Base-by-base conservation (phyloP, 345 rosid genomes). In the Raphanus sativus region DNA sequence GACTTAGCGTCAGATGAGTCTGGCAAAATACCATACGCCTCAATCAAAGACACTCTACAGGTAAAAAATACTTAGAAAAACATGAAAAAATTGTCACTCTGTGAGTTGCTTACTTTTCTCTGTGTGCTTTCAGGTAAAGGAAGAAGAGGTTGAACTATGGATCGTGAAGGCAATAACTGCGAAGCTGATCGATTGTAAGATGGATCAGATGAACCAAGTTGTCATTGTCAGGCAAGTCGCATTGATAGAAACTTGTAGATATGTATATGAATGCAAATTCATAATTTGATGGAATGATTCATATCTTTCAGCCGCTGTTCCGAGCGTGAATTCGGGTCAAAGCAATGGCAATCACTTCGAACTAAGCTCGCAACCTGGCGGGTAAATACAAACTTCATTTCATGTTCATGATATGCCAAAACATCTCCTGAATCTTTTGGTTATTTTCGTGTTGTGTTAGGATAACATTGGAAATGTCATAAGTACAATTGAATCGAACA, bases 191-290 rank as follows among this genome's bases (percentile, higher is more conserved):
- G 92, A 86, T 48, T 89, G 98, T 80, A 92, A 89, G 84, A 93
- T 96, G 89, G 97, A 96, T 81, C 98, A 96, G 86, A 86, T 93
- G 98, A 96, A 93, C 84, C 84, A 89, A 85, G 90, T 84, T 73
- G 86, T 90, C 58, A 76, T 91, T 74, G 98, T 93, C 82, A 91
- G 96, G 99, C 84, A 88, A 32, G 74, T 66, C 34, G 0, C 5
- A 28, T 55, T 24, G 25, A 40, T 42, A 5, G 3, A 50, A 52
- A 62, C 50, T 28, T 10, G 6, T n/a, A 8, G 33, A n/a, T 12
- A 29, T 62, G 25, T 33, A 1, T 59, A 1, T 16, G n/a, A 4
- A 34, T 28, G 15, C n/a, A 6, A 36, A 28, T 61, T 15, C 34
- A n/a, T 54, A 16, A 62, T 17, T 30, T 71, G 65, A 75, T 48